A percentile compares a stretch with the other conserved stretches of the same genome.
These are phyloP conservation scores for Arabis alpina DNA, from an alignment of 345 rosid genomes.

Conservation along the genomic window DNA sequence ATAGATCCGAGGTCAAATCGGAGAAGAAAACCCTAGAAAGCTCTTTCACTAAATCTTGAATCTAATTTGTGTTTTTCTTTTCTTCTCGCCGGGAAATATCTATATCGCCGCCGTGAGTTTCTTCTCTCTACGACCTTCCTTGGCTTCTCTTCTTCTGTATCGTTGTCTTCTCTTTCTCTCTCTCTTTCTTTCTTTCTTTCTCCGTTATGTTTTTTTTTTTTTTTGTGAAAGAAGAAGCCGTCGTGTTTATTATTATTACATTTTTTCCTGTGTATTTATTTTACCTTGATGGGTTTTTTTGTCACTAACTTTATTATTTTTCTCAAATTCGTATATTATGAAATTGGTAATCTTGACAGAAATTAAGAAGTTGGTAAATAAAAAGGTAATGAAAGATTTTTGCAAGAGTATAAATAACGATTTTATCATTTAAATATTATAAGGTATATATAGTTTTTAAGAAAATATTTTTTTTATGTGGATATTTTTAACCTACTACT, in stretches of 20 bases:
- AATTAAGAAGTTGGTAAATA: too few relatives aligned
- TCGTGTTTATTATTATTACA: constrained; percentile 30
- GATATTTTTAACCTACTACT: too few relatives aligned
- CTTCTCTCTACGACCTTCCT: constrained; percentile 35
- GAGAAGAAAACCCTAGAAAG: constrained; percentile 41
- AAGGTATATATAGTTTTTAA: too few relatives aligned
- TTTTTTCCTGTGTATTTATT: constrained; percentile 20
- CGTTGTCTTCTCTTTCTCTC: constrained; percentile 31
- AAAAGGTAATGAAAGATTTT: too few relatives aligned
- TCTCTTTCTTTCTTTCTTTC: constrained; percentile 42
- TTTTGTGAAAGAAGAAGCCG: constrained; percentile 62
- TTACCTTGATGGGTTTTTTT: neutral
- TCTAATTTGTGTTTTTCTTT: constrained; percentile 31
- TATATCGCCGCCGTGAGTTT: constrained; percentile 31
- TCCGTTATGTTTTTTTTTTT: constrained; percentile 44
- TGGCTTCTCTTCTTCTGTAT: constrained; percentile 38
- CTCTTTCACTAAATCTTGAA: constrained; percentile 43
- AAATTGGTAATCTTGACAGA: too few relatives aligned
- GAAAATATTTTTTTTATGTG: too few relatives aligned
- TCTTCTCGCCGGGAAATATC: constrained; percentile 41
- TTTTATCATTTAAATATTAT: too few relatives aligned
- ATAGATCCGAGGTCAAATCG: constrained; percentile 52
- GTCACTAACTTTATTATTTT: too few relatives aligned
- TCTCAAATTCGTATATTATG: too few relatives aligned
- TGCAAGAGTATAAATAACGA: too few relatives aligned